Conservation (phyloP, 257 asterid species). For the Primulina eburnea region DNA sequence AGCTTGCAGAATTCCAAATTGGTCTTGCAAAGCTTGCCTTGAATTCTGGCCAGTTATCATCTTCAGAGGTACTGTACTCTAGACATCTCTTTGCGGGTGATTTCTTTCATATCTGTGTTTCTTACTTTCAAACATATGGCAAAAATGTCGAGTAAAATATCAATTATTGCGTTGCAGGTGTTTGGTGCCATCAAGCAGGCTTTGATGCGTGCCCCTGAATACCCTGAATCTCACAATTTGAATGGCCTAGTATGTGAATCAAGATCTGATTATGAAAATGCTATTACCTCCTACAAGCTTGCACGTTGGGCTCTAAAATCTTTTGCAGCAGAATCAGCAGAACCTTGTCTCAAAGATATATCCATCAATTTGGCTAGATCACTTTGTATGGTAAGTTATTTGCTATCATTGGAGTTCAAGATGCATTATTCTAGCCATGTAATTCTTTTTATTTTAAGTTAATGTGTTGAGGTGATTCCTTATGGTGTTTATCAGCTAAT, state of each 20-base stretch:
- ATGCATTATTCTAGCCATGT: conserved; percentile 13
- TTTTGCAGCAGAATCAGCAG: conserved; percentile 41
- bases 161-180: conserved; percentile 46
- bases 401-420: background rate
- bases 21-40: conserved; percentile 90
- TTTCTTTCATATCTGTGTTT: conserved; percentile 12
- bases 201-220: conserved; percentile 77
- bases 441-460: conserved; percentile 14
- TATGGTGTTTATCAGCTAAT: conserved; percentile 19
- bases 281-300: conserved; percentile 71
- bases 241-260: conserved; percentile 89
- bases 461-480: conserved; percentile 9
- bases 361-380: conserved; percentile 83
- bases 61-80: conserved; percentile 68
- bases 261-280: conserved; percentile 73
- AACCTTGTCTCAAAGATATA: conserved; percentile 48
- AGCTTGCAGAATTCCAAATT: conserved; percentile 92
- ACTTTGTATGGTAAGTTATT: conserved; percentile 64
- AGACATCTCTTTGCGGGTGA: conserved; percentile 17
- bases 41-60: conserved; percentile 54
- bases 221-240: conserved; percentile 91
- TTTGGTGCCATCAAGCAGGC: conserved; percentile 87
- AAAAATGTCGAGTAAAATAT: conserved; percentile 20
- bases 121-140: background rate
- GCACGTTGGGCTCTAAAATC: conserved; percentile 62